Evolutionary conservation across 352 stramenopile species (phyloP).

Genomic region (Globisporangium heterothallicum): DNA sequence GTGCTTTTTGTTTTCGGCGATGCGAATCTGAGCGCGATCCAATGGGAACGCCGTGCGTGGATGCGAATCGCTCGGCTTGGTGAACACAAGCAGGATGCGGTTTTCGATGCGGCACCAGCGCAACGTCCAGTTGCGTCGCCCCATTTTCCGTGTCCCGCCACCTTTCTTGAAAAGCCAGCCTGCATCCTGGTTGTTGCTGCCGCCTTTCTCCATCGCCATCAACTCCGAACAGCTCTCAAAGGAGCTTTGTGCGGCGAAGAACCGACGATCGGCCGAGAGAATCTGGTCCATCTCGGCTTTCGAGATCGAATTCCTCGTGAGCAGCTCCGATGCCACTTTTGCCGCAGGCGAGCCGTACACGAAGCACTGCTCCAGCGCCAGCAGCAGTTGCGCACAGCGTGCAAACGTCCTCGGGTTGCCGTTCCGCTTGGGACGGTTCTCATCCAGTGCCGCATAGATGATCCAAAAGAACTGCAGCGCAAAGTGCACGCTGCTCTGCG

Average conservation of each 20-base stretch:
- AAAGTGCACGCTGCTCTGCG: constrained; percentile 74
- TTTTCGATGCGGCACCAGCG: constrained; percentile 76
- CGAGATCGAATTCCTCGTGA: constrained; percentile 61
- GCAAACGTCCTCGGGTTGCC: constrained; percentile 66
- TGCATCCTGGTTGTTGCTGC: constrained; percentile 2
- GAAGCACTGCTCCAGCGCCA: constrained; percentile 75
- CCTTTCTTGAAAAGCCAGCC: constrained; percentile 82
- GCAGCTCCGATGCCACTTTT: constrained; percentile 45
- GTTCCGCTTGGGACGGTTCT: constrained; percentile 65
- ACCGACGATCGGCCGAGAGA: constrained; percentile 56
- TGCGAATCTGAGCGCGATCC: constrained; percentile 52
- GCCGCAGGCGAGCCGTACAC: constrained; percentile 66
- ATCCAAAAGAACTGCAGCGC: constrained; percentile 85
- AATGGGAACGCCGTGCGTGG: constrained; percentile 63
- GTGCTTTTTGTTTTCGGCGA: constrained; percentile 64
- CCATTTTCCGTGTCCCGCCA: constrained; percentile 66
- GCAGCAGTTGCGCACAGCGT: constrained; percentile 63
- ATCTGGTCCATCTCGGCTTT: constrained; percentile 70
- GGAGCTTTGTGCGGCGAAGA: constrained; percentile 63
- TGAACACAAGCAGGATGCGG: constrained; percentile 71
- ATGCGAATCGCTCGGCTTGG: constrained; percentile 34
- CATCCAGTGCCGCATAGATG: constrained; percentile 71
- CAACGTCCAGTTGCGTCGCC: constrained; percentile 66
- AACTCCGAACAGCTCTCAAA: constrained; percentile 14
- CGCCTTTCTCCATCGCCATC: constrained; percentile 2